Base-by-base conservation (phyloP, 1,284 basidiomycete genomes). In the Inonotus hispidus region DNA sequence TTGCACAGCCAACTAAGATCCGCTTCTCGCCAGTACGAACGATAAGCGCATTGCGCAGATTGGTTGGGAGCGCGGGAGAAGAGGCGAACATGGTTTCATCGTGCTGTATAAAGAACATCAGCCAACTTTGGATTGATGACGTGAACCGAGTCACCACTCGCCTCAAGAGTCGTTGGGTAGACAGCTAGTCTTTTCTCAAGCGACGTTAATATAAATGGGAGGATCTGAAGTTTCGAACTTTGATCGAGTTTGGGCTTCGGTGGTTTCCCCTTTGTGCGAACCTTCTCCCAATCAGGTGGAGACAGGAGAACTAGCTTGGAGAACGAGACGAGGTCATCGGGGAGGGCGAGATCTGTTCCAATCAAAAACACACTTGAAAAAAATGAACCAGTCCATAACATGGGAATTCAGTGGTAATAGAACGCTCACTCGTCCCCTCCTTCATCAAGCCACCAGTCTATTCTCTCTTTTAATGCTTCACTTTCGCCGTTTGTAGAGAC, bases 381-480 rank as follows among this genome's bases (percentile, higher is more conserved):
- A 37, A 56, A 56, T 38, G 43, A 66, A 37, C 38, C 54, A 63
- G 50, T n/a, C n/a, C n/a, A n/a, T 61, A 46, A 53, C 50, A 5
- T 5, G 10, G 11, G 11, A 47, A 11, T 10, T 37, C 1, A 19
- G 16, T 21, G 25, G 16, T 49, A 53, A 39, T 39, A 41, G 23
- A 49, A 43, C 7, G 81, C 90, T 70, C 69, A 95, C 94, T 98
- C 94, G 65, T 96, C 94, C 19, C 90, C 87, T 1, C 90, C 92
- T 70, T 89, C 84, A 65, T 95, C 92, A 7, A 96, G 76, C 90
- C 93, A 95, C 85, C 90, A 94, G 64, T 96, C 92, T 8, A 95
- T 87, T 19, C 92, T 80, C 63, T 84, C 83, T 61, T 79, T 75
- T 27, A 73, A 67, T n/a, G 65, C 58, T 25, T 67, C 67, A 35